A percentile compares a stretch with the other conserved stretches of the same genome.
Evolutionary conservation across 2,329 filamentous ascomycete species (phyloP).

Genomic region (Phaeosphaeria sp.): DNA sequence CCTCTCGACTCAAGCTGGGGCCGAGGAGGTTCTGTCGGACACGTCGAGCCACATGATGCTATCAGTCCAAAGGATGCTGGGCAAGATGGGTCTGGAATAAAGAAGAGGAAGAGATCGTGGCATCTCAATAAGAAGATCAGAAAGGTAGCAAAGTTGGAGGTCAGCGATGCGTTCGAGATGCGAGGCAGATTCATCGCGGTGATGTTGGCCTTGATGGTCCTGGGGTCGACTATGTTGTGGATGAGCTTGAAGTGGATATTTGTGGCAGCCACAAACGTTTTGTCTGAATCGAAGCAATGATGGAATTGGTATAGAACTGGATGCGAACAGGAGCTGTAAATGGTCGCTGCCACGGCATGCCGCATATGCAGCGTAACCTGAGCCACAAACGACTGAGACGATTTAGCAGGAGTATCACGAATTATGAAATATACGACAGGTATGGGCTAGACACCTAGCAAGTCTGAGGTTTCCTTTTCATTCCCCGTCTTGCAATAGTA

Average conservation of each 20-base stretch:
- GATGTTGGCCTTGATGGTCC: constrained; percentile 49
- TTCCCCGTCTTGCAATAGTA: too few species aligned
- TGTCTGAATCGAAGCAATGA: background rate
- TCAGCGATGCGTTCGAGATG: constrained; percentile 69
- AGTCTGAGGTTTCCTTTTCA: too few species aligned
- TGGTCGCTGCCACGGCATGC: background rate
- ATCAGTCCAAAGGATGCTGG: constrained; percentile 17
- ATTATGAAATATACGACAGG: background rate
- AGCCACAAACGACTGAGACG: background rate
- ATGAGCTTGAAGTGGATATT: constrained; percentile 31
- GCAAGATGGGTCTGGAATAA: constrained; percentile 3
- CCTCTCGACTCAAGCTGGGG: constrained; percentile 36
- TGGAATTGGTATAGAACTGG: background rate
- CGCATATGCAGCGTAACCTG: background rate
- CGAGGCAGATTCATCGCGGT: constrained; percentile 61
- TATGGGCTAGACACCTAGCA: too few species aligned
- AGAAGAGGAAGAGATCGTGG: constrained; percentile 42
- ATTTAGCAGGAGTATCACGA: background rate
- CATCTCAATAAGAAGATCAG: constrained; percentile 53
- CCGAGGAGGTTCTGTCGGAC: constrained; percentile 14
- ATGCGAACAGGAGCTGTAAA: background rate
- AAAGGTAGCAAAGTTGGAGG: constrained; percentile 68
- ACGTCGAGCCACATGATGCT: constrained; percentile 31
- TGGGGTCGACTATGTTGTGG: constrained; percentile 23
- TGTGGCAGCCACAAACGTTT: background rate